Evolutionary conservation across 1,139 yeast species (phyloP), one percentile per base, ranked within the genome.

Genomic region (Geotrichum phurueaensis): DNA sequence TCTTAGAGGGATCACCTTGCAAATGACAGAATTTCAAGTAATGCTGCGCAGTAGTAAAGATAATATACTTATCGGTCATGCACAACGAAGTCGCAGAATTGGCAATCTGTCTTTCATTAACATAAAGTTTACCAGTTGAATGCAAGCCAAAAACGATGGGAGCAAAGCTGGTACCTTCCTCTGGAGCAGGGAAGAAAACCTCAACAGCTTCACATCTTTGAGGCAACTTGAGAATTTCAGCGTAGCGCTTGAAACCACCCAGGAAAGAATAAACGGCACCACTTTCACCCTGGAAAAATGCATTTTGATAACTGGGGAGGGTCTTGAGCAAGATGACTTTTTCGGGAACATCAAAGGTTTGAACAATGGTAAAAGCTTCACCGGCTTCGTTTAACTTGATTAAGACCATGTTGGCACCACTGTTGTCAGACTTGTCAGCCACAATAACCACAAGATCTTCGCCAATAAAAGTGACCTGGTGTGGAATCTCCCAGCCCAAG

Each of bases 11-110:
- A 1, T 76, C 75, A 0, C 80, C 69, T 53, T 78, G 78, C 69
- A 92, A 77, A 73, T 91, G 97, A 51, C 90, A 82, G 69, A 95
- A 91, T 70, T 92, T 88, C 65, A 94, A 79, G 65, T 84, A 84
- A 63, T 91, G 88, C 68, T 89, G 95, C 2, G 96, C 96, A 1
- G 97, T 92, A 0, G 99, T 94, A 72, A 89, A 87, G 31, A 91
- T 75, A 48, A 94, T 76, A 69, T 88, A 88, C 1, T 84, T 78
- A 58, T 86, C 92, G 0, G 96, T 85, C 27, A 88, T 76, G 63
- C 84, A 81, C 61, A 94, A 75, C 0, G 98, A 92, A 0, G 98
- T 92, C 5, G 90, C 95, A 10, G 94, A 91, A 10, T 83, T 77
- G 0, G 90, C 81, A n/a, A 94, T 73, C 62, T 82, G 85, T 15